Percentiles rank a stretch among this genome's conserved stretches.
phyloP scores from a whole-genome alignment of 2,329 filamentous ascomycete species.

The Graphilbum sp. region DNA sequence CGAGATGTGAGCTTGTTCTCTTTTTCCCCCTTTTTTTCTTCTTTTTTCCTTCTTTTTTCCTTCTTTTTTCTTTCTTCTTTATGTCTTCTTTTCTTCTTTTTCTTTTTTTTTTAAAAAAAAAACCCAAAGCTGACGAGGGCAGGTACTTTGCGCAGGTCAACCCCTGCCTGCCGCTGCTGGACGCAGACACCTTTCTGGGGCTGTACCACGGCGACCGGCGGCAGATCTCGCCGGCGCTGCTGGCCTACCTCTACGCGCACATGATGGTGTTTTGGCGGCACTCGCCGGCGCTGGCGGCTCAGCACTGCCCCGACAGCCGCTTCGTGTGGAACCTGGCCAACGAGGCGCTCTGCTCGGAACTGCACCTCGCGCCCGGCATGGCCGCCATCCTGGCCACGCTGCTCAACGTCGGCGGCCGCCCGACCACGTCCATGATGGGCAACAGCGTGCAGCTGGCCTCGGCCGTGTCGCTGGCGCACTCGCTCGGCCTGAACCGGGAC shows the following conservation, averaged over 20 bases:
- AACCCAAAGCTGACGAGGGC: conserved; percentile 28
- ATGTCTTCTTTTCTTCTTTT: too few species aligned
- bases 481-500: conserved; percentile 36
- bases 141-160: conserved; percentile 39
- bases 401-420: conserved; percentile 42
- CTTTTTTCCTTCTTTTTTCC: too few species aligned
- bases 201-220: conserved; percentile 28
- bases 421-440: conserved; percentile 42
- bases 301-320: conserved; percentile 37
- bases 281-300: conserved; percentile 20
- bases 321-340: conserved; percentile 48
- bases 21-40: too few species aligned
- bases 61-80: too few species aligned
- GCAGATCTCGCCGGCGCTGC: conserved; percentile 35
- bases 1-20: conserved; percentile 24
- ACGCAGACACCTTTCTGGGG: conserved; percentile 31
- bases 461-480: conserved; percentile 34
- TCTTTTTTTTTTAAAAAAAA: conserved; percentile 19
- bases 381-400: conserved; percentile 40
- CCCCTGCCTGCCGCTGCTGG: conserved; percentile 43
- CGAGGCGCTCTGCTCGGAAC: conserved; percentile 42
- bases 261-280: conserved; percentile 17
- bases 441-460: conserved; percentile 34
- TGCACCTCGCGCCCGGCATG: conserved; percentile 35
- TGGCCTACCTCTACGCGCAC: conserved; percentile 41